These are phyloP conservation scores for Sonneratia alba DNA, from an alignment of 345 rosid species.

Conservation along the genomic window DNA sequence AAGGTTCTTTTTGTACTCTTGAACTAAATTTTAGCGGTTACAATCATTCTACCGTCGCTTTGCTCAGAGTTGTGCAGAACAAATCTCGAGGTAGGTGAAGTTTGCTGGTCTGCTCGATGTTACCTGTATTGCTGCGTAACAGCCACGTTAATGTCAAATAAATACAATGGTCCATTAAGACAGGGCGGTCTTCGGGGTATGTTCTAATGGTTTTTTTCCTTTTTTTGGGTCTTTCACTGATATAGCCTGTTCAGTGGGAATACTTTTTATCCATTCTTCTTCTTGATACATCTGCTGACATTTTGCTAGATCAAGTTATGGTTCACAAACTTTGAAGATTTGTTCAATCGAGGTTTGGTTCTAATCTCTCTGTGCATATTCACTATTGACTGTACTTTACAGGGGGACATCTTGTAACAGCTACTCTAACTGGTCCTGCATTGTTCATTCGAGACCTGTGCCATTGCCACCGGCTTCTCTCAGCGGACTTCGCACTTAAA, in stretches of 20 bases:
- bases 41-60: slow-evolving; percentile 3
- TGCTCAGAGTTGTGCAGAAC: slow-evolving; percentile 91
- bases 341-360: not conserved
- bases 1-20: not conserved
- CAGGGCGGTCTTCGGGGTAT: slow-evolving; percentile 88
- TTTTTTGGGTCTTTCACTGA: not conserved
- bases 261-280: not conserved
- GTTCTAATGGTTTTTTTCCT: slow-evolving; percentile 1
- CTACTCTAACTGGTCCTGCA: slow-evolving; percentile 85
- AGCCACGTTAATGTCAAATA: slow-evolving; percentile 68
- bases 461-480: slow-evolving; percentile 82
- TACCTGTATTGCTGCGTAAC: slow-evolving; percentile 82
- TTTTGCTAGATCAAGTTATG: not conserved
- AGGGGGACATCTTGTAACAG: slow-evolving; percentile 89
- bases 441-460: slow-evolving; percentile 93
- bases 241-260: not conserved
- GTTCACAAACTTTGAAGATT: not conserved
- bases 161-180: slow-evolving; percentile 67
- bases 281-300: not conserved
- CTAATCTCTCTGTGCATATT: not conserved
- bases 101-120: slow-evolving; percentile 72
- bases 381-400: slow-evolving; percentile 12
- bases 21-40: not conserved
- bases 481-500: slow-evolving; percentile 82
- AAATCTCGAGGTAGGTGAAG: slow-evolving; percentile 87